These are phyloP conservation scores for Breviolum minutum DNA, from an alignment of 73 alveolate species.

Conservation along the genomic window DNA sequence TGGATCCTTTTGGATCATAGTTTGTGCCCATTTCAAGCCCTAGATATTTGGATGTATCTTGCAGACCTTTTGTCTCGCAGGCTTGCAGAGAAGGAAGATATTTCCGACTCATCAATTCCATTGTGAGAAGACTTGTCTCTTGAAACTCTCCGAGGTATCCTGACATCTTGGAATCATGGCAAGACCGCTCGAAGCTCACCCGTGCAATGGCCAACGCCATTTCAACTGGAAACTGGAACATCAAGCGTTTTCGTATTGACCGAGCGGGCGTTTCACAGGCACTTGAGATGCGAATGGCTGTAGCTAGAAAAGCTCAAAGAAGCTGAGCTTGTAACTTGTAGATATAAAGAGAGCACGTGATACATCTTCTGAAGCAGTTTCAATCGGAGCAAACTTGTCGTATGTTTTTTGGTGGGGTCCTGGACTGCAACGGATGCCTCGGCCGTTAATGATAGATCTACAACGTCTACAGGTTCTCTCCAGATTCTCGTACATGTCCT, in stretches of 20 bases:
- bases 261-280: constrained; percentile 99
- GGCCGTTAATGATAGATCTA: not conserved
- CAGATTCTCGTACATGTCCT: constrained; percentile 89
- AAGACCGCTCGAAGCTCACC: constrained; percentile 71
- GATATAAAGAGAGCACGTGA: not conserved
- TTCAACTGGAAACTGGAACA: constrained; percentile 99
- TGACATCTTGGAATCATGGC: constrained; percentile 74
- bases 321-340: not conserved
- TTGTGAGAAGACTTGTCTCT: not conserved
- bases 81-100: not conserved
- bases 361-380: not conserved
- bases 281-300: not conserved
- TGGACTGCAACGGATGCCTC: not conserved
- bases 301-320: not conserved
- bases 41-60: too few relatives aligned
- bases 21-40: too few relatives aligned
- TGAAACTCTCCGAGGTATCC: constrained; percentile 39
- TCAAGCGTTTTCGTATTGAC: constrained; percentile 99
- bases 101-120: not conserved
- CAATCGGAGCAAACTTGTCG: not conserved
- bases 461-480: constrained; percentile 65
- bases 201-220: constrained; percentile 98
- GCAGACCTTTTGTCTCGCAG: not conserved
- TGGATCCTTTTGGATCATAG: too few relatives aligned
- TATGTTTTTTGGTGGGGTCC: not conserved